These are phyloP conservation scores for Fusarium musae DNA, from an alignment of 2,329 filamentous ascomycete genomes.

Conservation along the genomic window DNA sequence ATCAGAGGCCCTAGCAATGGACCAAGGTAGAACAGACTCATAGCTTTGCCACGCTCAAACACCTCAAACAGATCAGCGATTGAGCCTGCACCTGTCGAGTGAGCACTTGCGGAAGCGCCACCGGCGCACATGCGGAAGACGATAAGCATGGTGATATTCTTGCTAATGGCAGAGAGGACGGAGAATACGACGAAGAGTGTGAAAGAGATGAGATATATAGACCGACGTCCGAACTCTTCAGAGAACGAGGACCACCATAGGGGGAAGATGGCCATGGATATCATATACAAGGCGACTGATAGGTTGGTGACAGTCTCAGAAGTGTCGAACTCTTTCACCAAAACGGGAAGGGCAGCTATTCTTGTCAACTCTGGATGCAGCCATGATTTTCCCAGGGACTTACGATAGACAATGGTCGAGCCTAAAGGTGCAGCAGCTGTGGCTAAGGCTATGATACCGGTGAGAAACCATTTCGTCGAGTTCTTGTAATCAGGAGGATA, in stretches of 20 bases:
- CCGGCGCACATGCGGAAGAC: slow-evolving; percentile 79
- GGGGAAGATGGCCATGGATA: slow-evolving; percentile 84
- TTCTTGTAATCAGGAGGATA: slow-evolving; percentile 78
- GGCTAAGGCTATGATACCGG: slow-evolving; percentile 79
- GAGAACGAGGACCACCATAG: slow-evolving; percentile 90
- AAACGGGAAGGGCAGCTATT: slow-evolving; percentile 73
- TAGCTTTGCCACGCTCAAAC: slow-evolving; percentile 78
- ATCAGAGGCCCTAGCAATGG: slow-evolving; percentile 80
- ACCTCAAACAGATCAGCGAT: slow-evolving; percentile 85
- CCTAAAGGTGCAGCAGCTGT: slow-evolving; percentile 84
- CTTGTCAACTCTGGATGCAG: slow-evolving; percentile 6
- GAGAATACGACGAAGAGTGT: slow-evolving; percentile 77
- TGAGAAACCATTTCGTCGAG: slow-evolving; percentile 86
- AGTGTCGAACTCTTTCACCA: slow-evolving; percentile 70
- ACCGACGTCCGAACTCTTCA: slow-evolving; percentile 76
- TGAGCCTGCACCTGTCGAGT: slow-evolving; percentile 85
- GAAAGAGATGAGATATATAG: slow-evolving; percentile 83
- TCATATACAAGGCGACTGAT: slow-evolving; percentile 83
- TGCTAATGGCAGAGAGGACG: slow-evolving; percentile 74
- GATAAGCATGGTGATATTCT: slow-evolving; percentile 79
- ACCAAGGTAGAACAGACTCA: slow-evolving; percentile 85
- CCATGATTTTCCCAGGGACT: slow-evolving; percentile 47
- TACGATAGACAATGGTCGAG: slow-evolving; percentile 84
- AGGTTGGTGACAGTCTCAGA: slow-evolving; percentile 77
- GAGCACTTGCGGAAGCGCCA: slow-evolving; percentile 81